Percentiles rank a stretch among this genome's conserved stretches.
Conservation (phyloP, 345 rosid genomes). For the Eucalyptus melliodora region DNA sequence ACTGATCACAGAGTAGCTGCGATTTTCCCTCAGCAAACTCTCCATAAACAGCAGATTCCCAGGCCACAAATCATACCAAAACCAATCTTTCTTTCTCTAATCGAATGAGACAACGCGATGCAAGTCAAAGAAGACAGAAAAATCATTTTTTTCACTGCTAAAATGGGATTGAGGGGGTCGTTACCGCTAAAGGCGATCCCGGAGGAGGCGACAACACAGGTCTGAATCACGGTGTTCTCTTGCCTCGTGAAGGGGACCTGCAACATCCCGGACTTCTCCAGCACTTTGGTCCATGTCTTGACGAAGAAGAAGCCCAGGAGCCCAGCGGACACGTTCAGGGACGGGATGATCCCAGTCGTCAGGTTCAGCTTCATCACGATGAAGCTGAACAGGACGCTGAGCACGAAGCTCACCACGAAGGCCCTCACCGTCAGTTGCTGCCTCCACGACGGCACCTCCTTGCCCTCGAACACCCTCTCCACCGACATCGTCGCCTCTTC, state of each 20-base stretch:
- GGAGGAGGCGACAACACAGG: slow-evolving; percentile 73
- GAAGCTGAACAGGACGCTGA: slow-evolving; percentile 54
- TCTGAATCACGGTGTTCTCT: slow-evolving; percentile 73
- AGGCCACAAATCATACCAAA: not conserved
- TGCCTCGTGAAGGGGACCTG: slow-evolving; percentile 56
- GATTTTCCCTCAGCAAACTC: not conserved
- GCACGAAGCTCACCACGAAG: slow-evolving; percentile 37
- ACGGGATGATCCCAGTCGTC: slow-evolving; percentile 66
- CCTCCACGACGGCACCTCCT: slow-evolving; percentile 51
- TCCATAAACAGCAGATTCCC: not conserved
- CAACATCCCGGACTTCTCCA: slow-evolving; percentile 20
- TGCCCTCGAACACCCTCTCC: slow-evolving; percentile 34
- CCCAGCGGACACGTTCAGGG: slow-evolving; percentile 67
- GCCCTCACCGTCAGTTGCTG: slow-evolving; percentile 59
- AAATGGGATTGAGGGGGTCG: not conserved
- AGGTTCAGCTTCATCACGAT: slow-evolving; percentile 64
- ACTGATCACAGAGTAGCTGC: not conserved
- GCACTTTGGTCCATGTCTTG: slow-evolving; percentile 51
- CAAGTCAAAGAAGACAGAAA: not conserved
- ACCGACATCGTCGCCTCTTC: slow-evolving; percentile 14
- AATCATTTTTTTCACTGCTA: not conserved
- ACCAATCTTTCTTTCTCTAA: not conserved
- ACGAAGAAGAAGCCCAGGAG: slow-evolving; percentile 62
- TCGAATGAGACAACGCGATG: not conserved
- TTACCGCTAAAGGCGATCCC: slow-evolving; percentile 76